Evolutionary conservation across 257 asterid species (phyloP), one percentile per base, ranked within the genome.

Genomic region (Dorcoceras hygrometricum): DNA sequence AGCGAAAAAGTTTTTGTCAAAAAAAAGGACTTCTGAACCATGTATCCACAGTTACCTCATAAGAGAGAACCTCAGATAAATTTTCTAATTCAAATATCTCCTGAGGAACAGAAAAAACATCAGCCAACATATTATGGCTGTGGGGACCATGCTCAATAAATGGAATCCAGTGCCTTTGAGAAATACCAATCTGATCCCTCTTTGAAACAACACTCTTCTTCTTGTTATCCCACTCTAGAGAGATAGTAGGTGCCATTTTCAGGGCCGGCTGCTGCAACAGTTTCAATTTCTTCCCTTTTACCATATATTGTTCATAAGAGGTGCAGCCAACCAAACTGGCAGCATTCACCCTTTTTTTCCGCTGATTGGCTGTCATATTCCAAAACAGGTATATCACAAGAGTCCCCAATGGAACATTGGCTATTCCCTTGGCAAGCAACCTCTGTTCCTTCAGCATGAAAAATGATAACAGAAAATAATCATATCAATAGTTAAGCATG

Each of bases 111-210:
- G 84, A 73, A 54, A 83, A 62, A 65, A 88, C 87, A 80, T 93
- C 97, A 71, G 90, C 96, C 89, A 93, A 69, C 57, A 65, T 54
- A 68, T 64, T 66, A 60, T 73, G 84, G 73, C 81, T 53, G 54
- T 50, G 72, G 51, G 90, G 62, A 67, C 75, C 78, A 64, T 71
- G 78, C 70, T 82, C 91, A 71, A 76, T 56, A 75, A 76, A 87
- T 39, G 95, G 86, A 73, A 68, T 57, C 78, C 86, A 78, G 61
- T 87, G 84, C 85, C 94, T 87, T 71, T 70, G 76, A 8, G 87
- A 74, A 73, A 92, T 79, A 71, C 94, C 90, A 83, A 89, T 82
- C 81, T 92, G 98, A 72, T 86, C 95, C 83, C 78, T 84, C 88
- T 83, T 89, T 57, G 98, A 77, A 76, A 89, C 89, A 60, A 92